Evolutionary conservation across 2,329 filamentous ascomycete species (phyloP).

Genomic region (Sclerotinia trifoliorum): DNA sequence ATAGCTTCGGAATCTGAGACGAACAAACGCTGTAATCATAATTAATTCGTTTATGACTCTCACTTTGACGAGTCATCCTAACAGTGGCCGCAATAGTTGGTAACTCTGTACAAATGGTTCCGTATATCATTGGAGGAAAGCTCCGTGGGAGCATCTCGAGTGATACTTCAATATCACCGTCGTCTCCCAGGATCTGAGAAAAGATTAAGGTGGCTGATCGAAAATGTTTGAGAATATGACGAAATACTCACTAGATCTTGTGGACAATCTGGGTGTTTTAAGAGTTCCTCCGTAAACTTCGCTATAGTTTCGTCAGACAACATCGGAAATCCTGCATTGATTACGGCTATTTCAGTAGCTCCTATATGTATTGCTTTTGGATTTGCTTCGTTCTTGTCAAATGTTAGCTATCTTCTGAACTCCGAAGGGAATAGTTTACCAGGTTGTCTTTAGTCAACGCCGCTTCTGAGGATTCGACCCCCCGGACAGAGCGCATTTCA

Average conservation of each 20-base stretch:
- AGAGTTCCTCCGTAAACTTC: too few species aligned
- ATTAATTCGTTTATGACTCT: too few species aligned
- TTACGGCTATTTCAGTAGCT: too few species aligned
- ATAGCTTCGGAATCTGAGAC: too few species aligned
- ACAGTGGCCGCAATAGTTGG: neutral
- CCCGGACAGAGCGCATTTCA: neutral
- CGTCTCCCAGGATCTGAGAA: neutral
- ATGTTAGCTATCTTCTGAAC: neutral
- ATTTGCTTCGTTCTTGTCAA: neutral
- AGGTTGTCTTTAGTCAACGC: neutral
- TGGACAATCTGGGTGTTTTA: too few species aligned
- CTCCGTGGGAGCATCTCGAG: neutral
- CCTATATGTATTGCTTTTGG: too few species aligned
- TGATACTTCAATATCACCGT: rapidly evolving
- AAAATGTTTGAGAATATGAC: neutral
- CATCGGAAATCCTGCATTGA: too few species aligned
- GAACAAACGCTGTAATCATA: too few species aligned
- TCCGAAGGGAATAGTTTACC: neutral
- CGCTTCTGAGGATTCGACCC: neutral
- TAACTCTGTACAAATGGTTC: neutral
- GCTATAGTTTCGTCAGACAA: too few species aligned
- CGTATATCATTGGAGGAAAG: neutral
- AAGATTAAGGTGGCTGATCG: neutral
- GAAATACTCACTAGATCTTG: neutral
- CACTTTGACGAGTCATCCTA: neutral